phyloP scores from a whole-genome alignment of 2,329 filamentous ascomycete species.

The Neophaeococcomyces mojaviensis region DNA sequence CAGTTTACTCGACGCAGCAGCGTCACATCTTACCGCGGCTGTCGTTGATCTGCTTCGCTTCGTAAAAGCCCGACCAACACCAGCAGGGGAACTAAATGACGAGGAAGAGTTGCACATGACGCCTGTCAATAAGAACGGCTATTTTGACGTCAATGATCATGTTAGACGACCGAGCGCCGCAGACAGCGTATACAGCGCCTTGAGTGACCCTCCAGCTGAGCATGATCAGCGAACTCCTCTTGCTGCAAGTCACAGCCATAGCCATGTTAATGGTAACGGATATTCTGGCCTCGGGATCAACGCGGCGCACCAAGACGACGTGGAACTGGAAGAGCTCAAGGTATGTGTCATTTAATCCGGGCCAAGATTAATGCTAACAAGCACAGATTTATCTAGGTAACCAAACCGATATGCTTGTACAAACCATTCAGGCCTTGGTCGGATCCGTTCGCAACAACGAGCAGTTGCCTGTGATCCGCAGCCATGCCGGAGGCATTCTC shows the following conservation, averaged over 20 bases:
- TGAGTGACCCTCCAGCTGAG: conserved; percentile 35
- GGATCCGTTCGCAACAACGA: conserved; percentile 61
- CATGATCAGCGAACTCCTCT: conserved; percentile 28
- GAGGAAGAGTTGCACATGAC: conserved; percentile 58
- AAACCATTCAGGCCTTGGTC: conserved; percentile 75
- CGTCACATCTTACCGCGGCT: conserved; percentile 77
- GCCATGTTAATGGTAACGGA: conserved; percentile 12
- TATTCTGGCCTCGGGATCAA: conserved; percentile 17
- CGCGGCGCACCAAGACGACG: conserved; percentile 31
- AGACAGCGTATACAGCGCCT: conserved; percentile 67
- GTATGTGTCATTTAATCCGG: conserved; percentile 30
- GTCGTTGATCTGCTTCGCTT: conserved; percentile 76
- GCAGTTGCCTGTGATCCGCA: conserved; percentile 56
- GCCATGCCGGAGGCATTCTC: conserved; percentile 64
- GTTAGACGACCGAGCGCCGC: conserved; percentile 49
- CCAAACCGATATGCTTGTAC: conserved; percentile 69
- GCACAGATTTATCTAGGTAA: conserved; percentile 68
- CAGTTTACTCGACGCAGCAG: conserved; percentile 87
- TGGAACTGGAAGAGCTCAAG: conserved; percentile 54
- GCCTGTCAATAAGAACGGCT: conserved; percentile 60
- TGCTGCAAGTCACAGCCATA: neutral
- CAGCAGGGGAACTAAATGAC: conserved; percentile 68
- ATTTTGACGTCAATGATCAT: conserved; percentile 54
- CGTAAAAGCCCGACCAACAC: conserved; percentile 75
- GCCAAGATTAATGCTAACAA: conserved; percentile 15